A percentile compares a stretch with the other conserved stretches of the same genome.
These are phyloP conservation scores for Paecilomyces sp. DNA, from an alignment of 2,329 filamentous ascomycete genomes.

Conservation along the genomic window DNA sequence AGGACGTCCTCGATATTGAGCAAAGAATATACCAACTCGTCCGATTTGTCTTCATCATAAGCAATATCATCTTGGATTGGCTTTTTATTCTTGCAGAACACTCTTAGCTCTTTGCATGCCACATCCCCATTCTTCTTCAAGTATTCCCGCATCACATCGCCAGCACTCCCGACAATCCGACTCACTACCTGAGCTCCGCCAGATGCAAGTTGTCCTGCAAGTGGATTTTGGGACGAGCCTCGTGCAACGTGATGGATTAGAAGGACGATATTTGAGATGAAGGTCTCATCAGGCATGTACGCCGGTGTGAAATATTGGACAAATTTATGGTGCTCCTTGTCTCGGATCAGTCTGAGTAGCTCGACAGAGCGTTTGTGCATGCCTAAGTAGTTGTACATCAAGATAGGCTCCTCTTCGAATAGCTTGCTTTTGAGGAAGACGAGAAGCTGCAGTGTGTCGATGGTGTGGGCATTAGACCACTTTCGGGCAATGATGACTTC, in stretches of 20 bases:
- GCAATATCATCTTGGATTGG: constrained; percentile 12
- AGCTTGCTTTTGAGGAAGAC: constrained; percentile 15
- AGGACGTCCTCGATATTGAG: constrained; percentile 12
- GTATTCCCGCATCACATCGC: constrained; percentile 19
- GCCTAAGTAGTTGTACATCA: constrained; percentile 22
- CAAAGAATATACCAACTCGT: constrained; percentile 6
- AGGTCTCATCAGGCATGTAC: constrained; percentile 19
- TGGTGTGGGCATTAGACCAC: constrained; percentile 14
- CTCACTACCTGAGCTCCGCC: constrained; percentile 5
- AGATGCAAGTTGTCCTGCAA: constrained; percentile 7
- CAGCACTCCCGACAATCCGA: constrained; percentile 17
- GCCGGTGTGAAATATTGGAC: constrained; percentile 17
- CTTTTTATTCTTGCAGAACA: constrained; percentile 13
- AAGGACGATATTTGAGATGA: constrained; percentile 17
- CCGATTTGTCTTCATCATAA: constrained; percentile 7
- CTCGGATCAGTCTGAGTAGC: constrained; percentile 16
- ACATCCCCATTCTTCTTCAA: constrained; percentile 18
- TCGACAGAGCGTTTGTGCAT: constrained; percentile 22
- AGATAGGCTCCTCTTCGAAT: constrained; percentile 19
- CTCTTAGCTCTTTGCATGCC: constrained; percentile 18
- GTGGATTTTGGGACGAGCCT: constrained; percentile 11
- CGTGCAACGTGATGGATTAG: constrained; percentile 17
- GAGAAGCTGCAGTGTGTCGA: constrained; percentile 17
- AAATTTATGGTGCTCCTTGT: constrained; percentile 20
- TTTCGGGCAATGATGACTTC: constrained; percentile 5